Evolutionary conservation across 2,329 filamentous ascomycete genomes (phyloP), one percentile per base, ranked within the genome.

Genomic region (Botrytis fabae): DNA sequence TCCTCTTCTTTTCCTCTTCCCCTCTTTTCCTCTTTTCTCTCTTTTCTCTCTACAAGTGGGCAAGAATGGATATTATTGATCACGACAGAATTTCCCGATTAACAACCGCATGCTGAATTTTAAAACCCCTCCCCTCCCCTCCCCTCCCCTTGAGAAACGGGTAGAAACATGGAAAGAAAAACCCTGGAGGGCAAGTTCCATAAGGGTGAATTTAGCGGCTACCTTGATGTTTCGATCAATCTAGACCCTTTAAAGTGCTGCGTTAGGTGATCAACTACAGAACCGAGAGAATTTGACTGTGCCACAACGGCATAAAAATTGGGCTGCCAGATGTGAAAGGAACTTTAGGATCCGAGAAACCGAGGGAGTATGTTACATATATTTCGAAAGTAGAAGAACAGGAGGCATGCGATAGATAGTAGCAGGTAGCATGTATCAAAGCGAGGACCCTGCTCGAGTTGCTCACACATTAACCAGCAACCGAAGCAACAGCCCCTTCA

Each of bases 211-310:
- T 61, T 61, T 61, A 62, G 60, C 38, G 60, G 60, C 60, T 28
- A n/a, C 35, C 59, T 62, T 62, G 9, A 63, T 63, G 18, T 63
- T 63, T 44, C 61, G 61, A 63, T 44, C 61, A 42, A 63, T 63
- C 61, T 63, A 63, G 61, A 63, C 61, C n/a, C n/a, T 42, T 44
- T 42, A 16, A 5, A 42, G 61, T 32, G 25, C n/a, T 63, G 2
- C 18, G 25, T 35, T 32, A 22, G 28, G 18, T 59, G 32, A 62
- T 28, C 51, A 57, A 57, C 51, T 18, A 28, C 51, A 57, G 51
- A 57, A 57, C 51, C 51, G 51, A 57, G 51, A 28, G 51, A 32
- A 57, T 28, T 60, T 22, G 9, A 40, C 22, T 40, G 35, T 61
- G 59, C 59, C 59, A 61, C 59, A 40, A 8, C 32, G 32, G 32